Conservation (phyloP, 345 rosid species). For the Arabis alpina region DNA sequence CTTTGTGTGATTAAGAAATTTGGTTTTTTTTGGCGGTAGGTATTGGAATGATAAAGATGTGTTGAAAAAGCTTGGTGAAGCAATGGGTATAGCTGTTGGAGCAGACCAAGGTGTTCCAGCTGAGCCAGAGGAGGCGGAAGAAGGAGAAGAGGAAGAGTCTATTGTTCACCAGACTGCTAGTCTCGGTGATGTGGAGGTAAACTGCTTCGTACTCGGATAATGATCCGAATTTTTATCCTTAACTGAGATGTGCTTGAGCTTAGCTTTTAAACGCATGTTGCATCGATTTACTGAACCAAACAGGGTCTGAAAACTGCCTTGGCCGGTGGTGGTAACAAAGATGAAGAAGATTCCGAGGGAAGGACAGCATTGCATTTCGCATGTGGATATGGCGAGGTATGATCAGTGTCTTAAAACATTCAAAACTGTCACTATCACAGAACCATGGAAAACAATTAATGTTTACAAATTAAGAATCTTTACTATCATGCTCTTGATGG, state of each 20-base stretch:
- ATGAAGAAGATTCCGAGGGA: conserved; percentile 97
- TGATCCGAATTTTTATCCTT: neutral
- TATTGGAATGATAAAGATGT: conserved; percentile 96
- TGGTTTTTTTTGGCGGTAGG: conserved; percentile 44
- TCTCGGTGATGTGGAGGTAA: conserved; percentile 89
- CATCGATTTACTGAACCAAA: conserved; percentile 28
- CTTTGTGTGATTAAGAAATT: neutral
- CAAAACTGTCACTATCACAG: neutral
- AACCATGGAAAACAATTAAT: neutral
- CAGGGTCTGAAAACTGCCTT: conserved; percentile 83
- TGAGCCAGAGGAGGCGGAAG: conserved; percentile 63
- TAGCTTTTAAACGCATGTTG: neutral
- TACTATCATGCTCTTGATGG: neutral
- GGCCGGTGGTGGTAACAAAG: conserved; percentile 81
- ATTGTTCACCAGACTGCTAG: conserved; percentile 89
- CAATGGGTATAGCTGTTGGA: conserved; percentile 85
- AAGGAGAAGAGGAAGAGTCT: conserved; percentile 87
- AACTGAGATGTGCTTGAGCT: neutral
- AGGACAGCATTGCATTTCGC: conserved; percentile 98
- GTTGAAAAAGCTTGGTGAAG: conserved; percentile 88
- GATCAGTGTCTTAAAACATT: conserved; percentile 15
- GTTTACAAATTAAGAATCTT: neutral
- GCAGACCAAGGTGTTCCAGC: conserved; percentile 55
- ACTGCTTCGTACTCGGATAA: neutral
- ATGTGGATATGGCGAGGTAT: conserved; percentile 98